phyloP scores from a whole-genome alignment of 2,329 filamentous ascomycete species.

The Pseudogymnoascus destructans region DNA sequence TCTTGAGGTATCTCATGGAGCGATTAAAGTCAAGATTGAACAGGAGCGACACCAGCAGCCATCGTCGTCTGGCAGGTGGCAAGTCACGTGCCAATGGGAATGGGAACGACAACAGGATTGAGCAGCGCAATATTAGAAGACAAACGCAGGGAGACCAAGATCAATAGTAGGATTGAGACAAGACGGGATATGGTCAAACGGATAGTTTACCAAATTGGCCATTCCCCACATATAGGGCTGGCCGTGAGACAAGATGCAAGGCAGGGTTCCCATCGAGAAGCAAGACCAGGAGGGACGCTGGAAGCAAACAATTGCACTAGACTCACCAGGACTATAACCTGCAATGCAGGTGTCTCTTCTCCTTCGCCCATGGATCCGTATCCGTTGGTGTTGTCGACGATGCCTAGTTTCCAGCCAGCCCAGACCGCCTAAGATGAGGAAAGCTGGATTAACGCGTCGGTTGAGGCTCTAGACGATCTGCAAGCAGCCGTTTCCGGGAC shows the following conservation, averaged over 20 bases:
- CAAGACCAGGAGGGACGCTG: neutral
- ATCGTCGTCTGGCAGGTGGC: neutral
- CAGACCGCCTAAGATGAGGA: neutral
- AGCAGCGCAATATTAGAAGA: neutral
- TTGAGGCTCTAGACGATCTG: neutral
- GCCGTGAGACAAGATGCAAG: neutral
- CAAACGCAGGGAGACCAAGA: neutral
- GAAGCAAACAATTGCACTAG: neutral
- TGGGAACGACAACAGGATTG: neutral
- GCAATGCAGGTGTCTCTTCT: constrained; percentile 39
- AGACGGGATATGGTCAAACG: neutral
- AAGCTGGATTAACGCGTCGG: neutral
- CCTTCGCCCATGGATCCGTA: neutral
- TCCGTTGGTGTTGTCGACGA: neutral
- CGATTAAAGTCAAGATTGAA: neutral
- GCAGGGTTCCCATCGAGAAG: neutral
- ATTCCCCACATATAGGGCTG: neutral
- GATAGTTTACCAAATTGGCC: neutral
- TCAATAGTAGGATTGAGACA: neutral
- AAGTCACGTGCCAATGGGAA: neutral
- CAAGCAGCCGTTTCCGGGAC: neutral
- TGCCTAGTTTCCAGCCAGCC: neutral
- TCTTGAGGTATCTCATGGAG: neutral
- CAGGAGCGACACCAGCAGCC: neutral
- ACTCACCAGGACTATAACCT: constrained; percentile 65